Percentiles rank a stretch among this genome's conserved stretches.
These are phyloP conservation scores for Aspergillus sp. DNA, from an alignment of 2,329 filamentous ascomycete genomes.

Conservation along the genomic window DNA sequence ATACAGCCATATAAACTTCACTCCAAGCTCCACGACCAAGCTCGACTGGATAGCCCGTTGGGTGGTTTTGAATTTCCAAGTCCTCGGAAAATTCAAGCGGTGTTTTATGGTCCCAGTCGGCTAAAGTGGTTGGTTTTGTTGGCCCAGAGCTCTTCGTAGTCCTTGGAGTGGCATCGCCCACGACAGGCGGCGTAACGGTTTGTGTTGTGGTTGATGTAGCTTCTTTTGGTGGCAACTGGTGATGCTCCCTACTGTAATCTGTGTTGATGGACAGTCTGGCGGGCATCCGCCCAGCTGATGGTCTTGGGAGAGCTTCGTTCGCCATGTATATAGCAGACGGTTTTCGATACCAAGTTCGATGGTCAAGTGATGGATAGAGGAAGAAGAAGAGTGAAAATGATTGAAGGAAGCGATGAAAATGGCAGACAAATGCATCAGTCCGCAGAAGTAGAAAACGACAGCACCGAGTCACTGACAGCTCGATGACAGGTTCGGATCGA, in stretches of 20 bases:
- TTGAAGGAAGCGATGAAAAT: no score
- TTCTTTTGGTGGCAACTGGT: slow-evolving; percentile 2
- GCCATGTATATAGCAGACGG: background rate
- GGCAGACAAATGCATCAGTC: no score
- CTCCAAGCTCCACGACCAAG: slow-evolving; percentile 41
- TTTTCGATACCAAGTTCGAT: no score
- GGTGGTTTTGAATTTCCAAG: slow-evolving; percentile 23
- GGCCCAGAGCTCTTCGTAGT: background rate
- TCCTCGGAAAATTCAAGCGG: slow-evolving; percentile 24
- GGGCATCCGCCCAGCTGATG: background rate
- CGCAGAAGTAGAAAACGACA: no score
- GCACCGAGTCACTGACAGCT: no score
- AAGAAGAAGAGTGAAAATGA: no score
- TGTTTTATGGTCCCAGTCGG: slow-evolving; percentile 1
- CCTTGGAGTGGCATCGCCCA: background rate
- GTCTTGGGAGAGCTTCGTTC: background rate
- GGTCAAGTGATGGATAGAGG: no score
- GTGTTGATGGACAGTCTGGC: slow-evolving; percentile 18
- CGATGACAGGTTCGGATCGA: no score
- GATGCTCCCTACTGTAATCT: slow-evolving; percentile 6
- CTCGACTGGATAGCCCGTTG: slow-evolving; percentile 21
- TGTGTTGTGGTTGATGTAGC: background rate
- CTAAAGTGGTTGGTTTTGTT: slow-evolving; percentile 1
- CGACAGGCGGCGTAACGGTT: background rate
- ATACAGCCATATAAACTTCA: slow-evolving; percentile 36